A percentile compares a stretch with the other conserved stretches of the same genome.
Conservation (phyloP, 75 land plant species). For the Sequoiadendron giganteum region DNA sequence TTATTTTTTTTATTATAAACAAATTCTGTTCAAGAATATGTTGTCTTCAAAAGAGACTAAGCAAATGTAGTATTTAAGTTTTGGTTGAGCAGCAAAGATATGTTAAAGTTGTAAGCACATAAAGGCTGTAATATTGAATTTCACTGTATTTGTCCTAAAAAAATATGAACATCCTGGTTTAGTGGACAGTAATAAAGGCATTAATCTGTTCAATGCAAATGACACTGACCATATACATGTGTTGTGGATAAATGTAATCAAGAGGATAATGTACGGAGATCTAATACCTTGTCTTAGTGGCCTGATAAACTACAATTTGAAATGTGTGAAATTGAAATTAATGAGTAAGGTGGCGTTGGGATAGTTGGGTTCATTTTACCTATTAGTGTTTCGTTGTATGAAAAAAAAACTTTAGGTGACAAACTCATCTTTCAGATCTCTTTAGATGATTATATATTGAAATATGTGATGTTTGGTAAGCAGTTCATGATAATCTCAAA, state of each 20-base stretch:
- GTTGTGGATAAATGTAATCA: background rate
- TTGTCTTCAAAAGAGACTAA: background rate
- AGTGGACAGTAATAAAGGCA: background rate
- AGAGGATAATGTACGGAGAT: background rate
- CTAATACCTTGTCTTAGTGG: background rate
- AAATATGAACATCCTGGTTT: background rate
- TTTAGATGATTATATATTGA: too few species aligned
- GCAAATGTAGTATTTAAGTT: background rate
- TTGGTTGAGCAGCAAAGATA: background rate
- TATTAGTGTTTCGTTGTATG: too few species aligned
- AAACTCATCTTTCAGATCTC: too few species aligned
- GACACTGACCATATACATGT: background rate
- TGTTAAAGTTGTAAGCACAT: background rate
- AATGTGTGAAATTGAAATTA: background rate
- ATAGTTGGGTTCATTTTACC: background rate
- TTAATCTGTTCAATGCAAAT: too few species aligned
- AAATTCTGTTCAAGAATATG: background rate
- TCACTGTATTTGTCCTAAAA: background rate
- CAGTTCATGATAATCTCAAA: too few species aligned
- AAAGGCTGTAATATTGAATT: background rate
- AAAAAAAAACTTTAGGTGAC: background rate
- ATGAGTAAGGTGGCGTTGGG: background rate
- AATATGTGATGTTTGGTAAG: too few species aligned
- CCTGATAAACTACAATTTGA: background rate
- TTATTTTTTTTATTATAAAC: background rate